Evolutionary conservation across 2,329 filamentous ascomycete species (phyloP), one percentile per base, ranked within the genome.

Genomic region (Fusarium drepaniforme): DNA sequence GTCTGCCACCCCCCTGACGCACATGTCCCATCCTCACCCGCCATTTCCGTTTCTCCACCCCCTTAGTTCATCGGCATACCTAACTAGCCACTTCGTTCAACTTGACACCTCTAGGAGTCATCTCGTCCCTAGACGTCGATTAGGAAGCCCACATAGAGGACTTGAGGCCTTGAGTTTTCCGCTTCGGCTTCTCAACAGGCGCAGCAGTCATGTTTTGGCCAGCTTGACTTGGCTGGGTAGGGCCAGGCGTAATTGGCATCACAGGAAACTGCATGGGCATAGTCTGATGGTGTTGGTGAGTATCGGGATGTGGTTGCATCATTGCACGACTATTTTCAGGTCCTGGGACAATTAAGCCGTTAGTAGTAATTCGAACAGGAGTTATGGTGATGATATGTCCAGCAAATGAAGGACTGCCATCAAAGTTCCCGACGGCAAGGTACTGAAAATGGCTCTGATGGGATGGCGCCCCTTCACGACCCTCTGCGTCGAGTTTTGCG

Each of bases 61-160:
- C 15, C 21, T 8, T 40, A 13, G 11, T 57, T 18, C 30, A 16
- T 35, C 33, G 6, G 18, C n/a, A 37, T 37, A 37, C 35, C 23
- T 49, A 30, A 33, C 25, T 15, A 21, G n/a, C n/a, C 21, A 28
- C 8, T 18, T 44, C 12, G 37, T 11, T 11, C 33, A 21, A 23
- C 23, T 18, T 33, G 23, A 15, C 21, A 23, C 6, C 16, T 25
- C 16, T 18, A 28, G 33, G n/a, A 21, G 21, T 13, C 28, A 23
- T 15, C 42, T 38, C 6, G 35, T 38, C 16, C 44, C 8, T 8
- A 25, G 12, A 46, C 21, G 11, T 11, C 33, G 8, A 62, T 56
- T 57, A 68, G 35, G 63, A 66, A 28, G 77, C 76, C 77, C 77
- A 78, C 66, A 77, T 76, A 15, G 77, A 78, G 21, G 73, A 70